These are phyloP conservation scores for Penicillium sp. DNA, from an alignment of 2,329 filamentous ascomycete genomes.

Conservation along the genomic window DNA sequence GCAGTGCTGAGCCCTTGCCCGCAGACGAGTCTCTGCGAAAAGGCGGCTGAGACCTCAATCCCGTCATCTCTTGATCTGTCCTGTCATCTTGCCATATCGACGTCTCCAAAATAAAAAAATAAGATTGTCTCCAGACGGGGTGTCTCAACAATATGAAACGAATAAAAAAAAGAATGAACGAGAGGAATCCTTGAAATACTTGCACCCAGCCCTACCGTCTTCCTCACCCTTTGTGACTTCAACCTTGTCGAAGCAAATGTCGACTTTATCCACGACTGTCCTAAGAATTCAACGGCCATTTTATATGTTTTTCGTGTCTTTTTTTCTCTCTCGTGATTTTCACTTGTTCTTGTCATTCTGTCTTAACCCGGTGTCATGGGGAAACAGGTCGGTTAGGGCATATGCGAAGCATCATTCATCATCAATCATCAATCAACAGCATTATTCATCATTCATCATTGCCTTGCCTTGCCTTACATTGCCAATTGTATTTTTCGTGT, in stretches of 20 bases:
- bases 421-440: constrained; percentile 7
- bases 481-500: neutral
- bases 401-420: constrained; percentile 15
- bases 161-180: neutral
- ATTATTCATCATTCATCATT: constrained; percentile 16
- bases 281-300: constrained; percentile 8
- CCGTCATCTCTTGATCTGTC: neutral
- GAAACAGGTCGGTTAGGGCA: constrained; percentile 6
- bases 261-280: constrained; percentile 9
- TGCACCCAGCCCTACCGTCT: neutral
- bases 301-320: constrained; percentile 7
- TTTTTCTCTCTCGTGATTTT: constrained; percentile 1
- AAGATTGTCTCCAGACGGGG: neutral
- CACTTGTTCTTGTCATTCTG: constrained; percentile 8
- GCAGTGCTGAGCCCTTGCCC: constrained; percentile 45
- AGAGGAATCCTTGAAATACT: neutral
- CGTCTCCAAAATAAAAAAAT: neutral
- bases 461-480: neutral
- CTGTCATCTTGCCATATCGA: neutral
- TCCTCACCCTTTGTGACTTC: neutral
- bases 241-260: constrained; percentile 10
- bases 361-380: constrained; percentile 11
- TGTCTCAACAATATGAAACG: neutral
- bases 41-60: constrained; percentile 43
- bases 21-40: constrained; percentile 50